These are phyloP conservation scores for Fusarium concolor DNA, from an alignment of 2,329 filamentous ascomycete genomes.

Conservation along the genomic window DNA sequence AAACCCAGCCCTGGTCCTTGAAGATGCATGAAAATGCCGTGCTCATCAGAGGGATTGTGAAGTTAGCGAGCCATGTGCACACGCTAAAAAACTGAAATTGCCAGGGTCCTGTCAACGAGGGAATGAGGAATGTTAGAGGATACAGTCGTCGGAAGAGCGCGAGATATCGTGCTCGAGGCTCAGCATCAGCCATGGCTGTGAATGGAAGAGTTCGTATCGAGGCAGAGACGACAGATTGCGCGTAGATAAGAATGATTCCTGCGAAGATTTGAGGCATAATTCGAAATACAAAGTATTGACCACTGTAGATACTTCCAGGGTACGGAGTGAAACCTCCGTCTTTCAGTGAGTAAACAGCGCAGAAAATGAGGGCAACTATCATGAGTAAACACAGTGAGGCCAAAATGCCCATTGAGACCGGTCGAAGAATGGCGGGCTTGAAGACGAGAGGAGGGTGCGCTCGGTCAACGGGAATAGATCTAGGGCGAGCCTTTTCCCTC, in stretches of 20 bases:
- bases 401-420: slow-evolving; percentile 70
- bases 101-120: slow-evolving; percentile 69
- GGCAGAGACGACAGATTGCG: slow-evolving; percentile 78
- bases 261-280: slow-evolving; percentile 85
- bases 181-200: slow-evolving; percentile 76
- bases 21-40: slow-evolving; percentile 76
- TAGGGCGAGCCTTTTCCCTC: slow-evolving; percentile 48
- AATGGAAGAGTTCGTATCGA: slow-evolving; percentile 84
- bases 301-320: slow-evolving; percentile 72
- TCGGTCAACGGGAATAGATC: slow-evolving; percentile 54
- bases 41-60: slow-evolving; percentile 85
- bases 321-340: slow-evolving; percentile 77
- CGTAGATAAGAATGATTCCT: slow-evolving; percentile 77
- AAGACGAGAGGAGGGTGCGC: slow-evolving; percentile 70
- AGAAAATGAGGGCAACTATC: slow-evolving; percentile 77
- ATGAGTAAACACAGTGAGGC: slow-evolving; percentile 74
- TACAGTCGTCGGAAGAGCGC: slow-evolving; percentile 77
- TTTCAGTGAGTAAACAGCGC: slow-evolving; percentile 73
- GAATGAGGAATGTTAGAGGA: slow-evolving; percentile 75
- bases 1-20: slow-evolving; percentile 74
- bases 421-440: slow-evolving; percentile 77
- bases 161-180: slow-evolving; percentile 68
- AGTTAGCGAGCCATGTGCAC: slow-evolving; percentile 80
- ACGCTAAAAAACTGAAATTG: slow-evolving; percentile 74
- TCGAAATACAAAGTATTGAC: slow-evolving; percentile 85